Evolutionary conservation across 495 filamentous ascomycete species (phyloP), one percentile per base, ranked within the genome.

Genomic region (Sabuloglossum arenarium): DNA sequence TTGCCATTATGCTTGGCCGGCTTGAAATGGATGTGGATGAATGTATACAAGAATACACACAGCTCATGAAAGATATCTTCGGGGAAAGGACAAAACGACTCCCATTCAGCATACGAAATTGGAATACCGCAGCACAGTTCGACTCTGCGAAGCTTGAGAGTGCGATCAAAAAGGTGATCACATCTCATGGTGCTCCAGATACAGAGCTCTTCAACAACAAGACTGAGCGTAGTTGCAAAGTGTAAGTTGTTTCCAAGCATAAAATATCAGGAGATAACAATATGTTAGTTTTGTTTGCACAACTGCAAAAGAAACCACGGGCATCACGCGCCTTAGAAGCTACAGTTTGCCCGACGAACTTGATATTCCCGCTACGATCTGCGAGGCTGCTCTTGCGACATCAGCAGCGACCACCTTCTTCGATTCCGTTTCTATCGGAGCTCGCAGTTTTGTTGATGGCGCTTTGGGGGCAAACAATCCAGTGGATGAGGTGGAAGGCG

Each of bases 381-480:
- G 63, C 25, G 61, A 75, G 57, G 72, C 73, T 9, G 71, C 66
- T 0, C 60, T 69, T n/a, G 73, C 73, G 9, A 74, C 73, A 6
- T 74, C 71, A 0, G 71, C 71, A 0, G 73, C 71, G 2, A 68
- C 73, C 0, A 53, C 56, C 2, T 72, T 64, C 56, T 75, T 75
- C 52, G 65, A 72, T 0, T 59, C 68, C 0, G 68, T 70, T 0
- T 52, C n/a, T 6, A 69, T 76, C 30, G 68, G 66, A 3, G 55
- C 61, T 24, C 65, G 59, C 0, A 58, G 59, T 19, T 76, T 70
- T 57, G 70, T 68, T 0, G 72, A 74, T 57, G 73, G 70, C 23
- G 71, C 68, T 0, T 60, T 73, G 6, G 65, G 67, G 0, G 64
- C 66, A 23, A 74, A 75, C 52, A 75, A 76, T 46, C 73, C 73